Evolutionary conservation across 306 rosid genomes (phyloP).

Genomic region (Pyrus bretschneideri): DNA sequence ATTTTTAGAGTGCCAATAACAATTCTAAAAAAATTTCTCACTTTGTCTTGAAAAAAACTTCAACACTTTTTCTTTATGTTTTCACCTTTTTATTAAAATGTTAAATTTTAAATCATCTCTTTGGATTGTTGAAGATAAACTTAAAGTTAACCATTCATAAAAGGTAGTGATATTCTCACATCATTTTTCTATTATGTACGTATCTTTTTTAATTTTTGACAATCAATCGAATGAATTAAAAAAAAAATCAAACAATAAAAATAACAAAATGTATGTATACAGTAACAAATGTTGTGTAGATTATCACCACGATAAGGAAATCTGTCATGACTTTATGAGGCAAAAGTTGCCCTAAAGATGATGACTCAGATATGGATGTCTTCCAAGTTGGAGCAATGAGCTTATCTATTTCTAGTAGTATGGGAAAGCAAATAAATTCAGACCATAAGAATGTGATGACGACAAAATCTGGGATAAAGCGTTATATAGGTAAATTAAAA

Average conservation of each 20-base stretch:
- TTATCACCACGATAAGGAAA: background rate
- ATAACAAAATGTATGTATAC: no score
- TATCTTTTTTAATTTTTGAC: no score
- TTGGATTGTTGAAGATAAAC: constrained; percentile 10
- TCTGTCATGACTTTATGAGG: constrained; percentile 61
- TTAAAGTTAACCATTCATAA: constrained; percentile 4
- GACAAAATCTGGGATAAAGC: constrained; percentile 28
- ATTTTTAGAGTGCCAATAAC: no score
- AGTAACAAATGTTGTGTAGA: no score
- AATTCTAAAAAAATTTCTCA: background rate
- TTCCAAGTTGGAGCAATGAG: constrained; percentile 42
- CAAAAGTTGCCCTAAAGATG: constrained; percentile 44
- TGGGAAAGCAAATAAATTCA: constrained; percentile 31
- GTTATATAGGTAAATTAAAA: background rate
- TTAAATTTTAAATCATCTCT: background rate
- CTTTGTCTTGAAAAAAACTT: background rate
- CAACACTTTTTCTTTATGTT: background rate
- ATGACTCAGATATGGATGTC: constrained; percentile 61
- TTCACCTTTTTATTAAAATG: background rate
- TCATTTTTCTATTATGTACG: rapidly evolving
- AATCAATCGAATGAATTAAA: no score
- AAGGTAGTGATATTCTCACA: no score
- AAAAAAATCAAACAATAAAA: no score
- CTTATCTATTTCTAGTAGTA: constrained; percentile 63
- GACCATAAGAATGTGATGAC: constrained; percentile 45